These are phyloP conservation scores for Chaetoscypha palmicola DNA, from an alignment of 2,329 filamentous ascomycete species.

Conservation along the genomic window DNA sequence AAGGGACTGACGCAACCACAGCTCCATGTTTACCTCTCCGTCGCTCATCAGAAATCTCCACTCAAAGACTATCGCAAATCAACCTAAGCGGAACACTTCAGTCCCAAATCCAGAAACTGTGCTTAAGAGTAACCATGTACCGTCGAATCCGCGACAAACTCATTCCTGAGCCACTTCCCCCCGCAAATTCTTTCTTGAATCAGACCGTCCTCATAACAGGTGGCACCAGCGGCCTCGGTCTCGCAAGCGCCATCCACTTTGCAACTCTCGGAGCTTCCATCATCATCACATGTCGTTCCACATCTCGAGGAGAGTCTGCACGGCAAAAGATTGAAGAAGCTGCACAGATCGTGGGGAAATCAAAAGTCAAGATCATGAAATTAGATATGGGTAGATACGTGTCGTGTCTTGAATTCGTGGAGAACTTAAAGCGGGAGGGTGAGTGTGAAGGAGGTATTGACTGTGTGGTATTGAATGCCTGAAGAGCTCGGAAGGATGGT, in stretches of 20 bases:
- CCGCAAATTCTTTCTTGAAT: conserved; percentile 10
- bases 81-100: too few relatives aligned
- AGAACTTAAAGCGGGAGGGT: conserved; percentile 7
- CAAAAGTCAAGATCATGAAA: conserved; percentile 9
- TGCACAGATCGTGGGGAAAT: neutral
- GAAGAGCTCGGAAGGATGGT: neutral
- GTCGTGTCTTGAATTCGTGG: conserved; percentile 9
- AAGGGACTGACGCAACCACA: too few relatives aligned
- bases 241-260: conserved; percentile 34
- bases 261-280: conserved; percentile 33
- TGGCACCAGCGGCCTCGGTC: conserved; percentile 35
- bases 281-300: conserved; percentile 34
- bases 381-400: conserved; percentile 13
- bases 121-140: too few relatives aligned
- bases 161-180: conserved; percentile 5
- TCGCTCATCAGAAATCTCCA: too few relatives aligned
- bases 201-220: conserved; percentile 34
- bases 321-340: conserved; percentile 11
- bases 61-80: too few relatives aligned
- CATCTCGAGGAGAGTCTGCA: conserved; percentile 31
- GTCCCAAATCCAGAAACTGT: too few relatives aligned
- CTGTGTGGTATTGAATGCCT: neutral
- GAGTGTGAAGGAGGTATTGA: neutral
- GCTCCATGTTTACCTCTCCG: too few relatives aligned
- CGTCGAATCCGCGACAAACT: conserved; percentile 4